phyloP scores from a whole-genome alignment of 1,284 basidiomycete species.

The Lentinula novae-zelandiae region DNA sequence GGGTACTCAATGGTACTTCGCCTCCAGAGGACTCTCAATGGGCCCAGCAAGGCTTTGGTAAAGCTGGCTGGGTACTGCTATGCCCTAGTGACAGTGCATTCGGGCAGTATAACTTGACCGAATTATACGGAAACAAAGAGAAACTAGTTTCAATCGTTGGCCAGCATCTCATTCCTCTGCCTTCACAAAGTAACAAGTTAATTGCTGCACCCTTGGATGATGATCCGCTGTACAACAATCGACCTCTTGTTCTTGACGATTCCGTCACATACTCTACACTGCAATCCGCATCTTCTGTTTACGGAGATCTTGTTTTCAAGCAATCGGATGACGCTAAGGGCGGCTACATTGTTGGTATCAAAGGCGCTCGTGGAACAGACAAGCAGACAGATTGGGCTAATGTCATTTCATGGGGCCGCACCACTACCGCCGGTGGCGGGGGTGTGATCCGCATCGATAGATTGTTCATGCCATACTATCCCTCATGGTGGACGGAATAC shows the following conservation, averaged over 20 bases:
- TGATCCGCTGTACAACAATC: constrained; percentile 54
- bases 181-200: constrained; percentile 19
- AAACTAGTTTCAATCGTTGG: constrained; percentile 69
- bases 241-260: constrained; percentile 70
- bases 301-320: constrained; percentile 82
- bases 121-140: constrained; percentile 62
- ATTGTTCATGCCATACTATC: constrained; percentile 82
- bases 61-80: constrained; percentile 77
- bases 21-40: constrained; percentile 65
- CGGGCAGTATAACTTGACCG: constrained; percentile 82
- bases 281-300: constrained; percentile 55
- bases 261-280: constrained; percentile 74
- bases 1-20: constrained; percentile 83
- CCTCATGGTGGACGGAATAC: constrained; percentile 76
- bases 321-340: constrained; percentile 40
- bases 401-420: constrained; percentile 79
- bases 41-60: constrained; percentile 45
- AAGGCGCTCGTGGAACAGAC: constrained; percentile 77
- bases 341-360: constrained; percentile 83
- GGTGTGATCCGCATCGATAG: constrained; percentile 89
- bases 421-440: constrained; percentile 69
- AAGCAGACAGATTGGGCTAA: constrained; percentile 73
- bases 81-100: constrained; percentile 93
- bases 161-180: constrained; percentile 83
- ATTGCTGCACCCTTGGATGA: constrained; percentile 21